A percentile compares a stretch with the other conserved stretches of the same genome.
phyloP scores from a whole-genome alignment of 129 eudicot species.

The Flaveria sonorensis region DNA sequence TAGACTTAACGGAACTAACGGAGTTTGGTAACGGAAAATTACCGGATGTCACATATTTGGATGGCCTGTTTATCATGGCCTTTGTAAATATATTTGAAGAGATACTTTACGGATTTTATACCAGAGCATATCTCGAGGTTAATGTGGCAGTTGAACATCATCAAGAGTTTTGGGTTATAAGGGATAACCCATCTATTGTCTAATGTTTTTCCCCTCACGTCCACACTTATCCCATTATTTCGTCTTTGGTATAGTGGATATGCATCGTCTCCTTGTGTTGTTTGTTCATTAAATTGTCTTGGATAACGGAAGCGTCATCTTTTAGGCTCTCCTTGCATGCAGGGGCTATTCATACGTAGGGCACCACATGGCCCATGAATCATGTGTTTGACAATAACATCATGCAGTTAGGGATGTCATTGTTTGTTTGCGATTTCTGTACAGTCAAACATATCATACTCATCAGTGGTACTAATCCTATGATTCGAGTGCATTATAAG shows the following conservation, averaged over 20 bases:
- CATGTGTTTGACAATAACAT: slow-evolving; percentile 30
- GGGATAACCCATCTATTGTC: slow-evolving; percentile 36
- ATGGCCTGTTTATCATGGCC: not conserved
- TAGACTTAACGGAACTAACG: no score
- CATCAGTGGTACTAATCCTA: not conserved
- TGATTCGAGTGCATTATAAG: not conserved
- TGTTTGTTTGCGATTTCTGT: slow-evolving; percentile 2
- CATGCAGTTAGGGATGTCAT: not conserved
- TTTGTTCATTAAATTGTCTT: not conserved
- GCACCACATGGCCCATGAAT: slow-evolving; percentile 33
- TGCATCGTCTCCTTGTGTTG: slow-evolving; percentile 10
- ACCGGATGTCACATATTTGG: no score
- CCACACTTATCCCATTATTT: not conserved
- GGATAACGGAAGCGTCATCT: slow-evolving; percentile 13
- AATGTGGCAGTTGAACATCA: not conserved
- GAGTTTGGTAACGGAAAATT: no score
- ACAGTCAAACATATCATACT: slow-evolving; percentile 9
- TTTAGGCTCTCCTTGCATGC: slow-evolving; percentile 18
- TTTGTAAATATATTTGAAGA: slow-evolving; percentile 19
- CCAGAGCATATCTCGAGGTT: not conserved
- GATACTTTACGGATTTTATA: slow-evolving; percentile 9
- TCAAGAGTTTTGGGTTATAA: slow-evolving; percentile 20
- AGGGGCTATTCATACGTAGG: not conserved
- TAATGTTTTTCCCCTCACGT: not conserved
- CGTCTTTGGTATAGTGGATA: slow-evolving; percentile 33